These are phyloP conservation scores for Yarrowia keelungensis DNA, from an alignment of 805 yeast genomes.

Conservation along the genomic window DNA sequence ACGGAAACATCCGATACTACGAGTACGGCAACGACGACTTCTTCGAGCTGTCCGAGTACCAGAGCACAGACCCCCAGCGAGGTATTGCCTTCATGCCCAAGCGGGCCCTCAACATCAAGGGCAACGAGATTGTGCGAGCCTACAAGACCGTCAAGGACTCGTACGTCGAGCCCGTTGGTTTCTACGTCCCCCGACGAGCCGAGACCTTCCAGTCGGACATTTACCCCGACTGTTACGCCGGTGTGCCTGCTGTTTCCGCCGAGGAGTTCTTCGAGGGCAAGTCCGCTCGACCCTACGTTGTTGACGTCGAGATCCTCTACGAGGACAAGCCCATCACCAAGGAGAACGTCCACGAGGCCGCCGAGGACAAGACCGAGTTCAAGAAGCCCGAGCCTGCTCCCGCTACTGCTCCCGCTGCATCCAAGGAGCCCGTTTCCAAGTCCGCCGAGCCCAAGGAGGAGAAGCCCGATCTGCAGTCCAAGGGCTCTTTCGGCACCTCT, in stretches of 20 bases:
- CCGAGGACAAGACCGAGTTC: conserved; percentile 40
- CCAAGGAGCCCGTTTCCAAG: conserved; percentile 46
- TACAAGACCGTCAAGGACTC: conserved; percentile 89
- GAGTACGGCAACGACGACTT: conserved; percentile 88
- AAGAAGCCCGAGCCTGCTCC: conserved; percentile 45
- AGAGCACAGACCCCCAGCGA: conserved; percentile 91
- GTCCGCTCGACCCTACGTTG: conserved; percentile 75
- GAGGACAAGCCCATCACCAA: conserved; percentile 69
- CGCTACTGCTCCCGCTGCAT: conserved; percentile 45
- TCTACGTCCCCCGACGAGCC: conserved; percentile 91
- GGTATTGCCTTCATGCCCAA: conserved; percentile 94
- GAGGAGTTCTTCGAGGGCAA: conserved; percentile 83
- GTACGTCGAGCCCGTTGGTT: conserved; percentile 87
- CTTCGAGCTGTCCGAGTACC: conserved; percentile 84
- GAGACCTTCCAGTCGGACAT: conserved; percentile 93
- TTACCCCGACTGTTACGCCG: conserved; percentile 88
- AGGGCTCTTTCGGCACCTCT: conserved; percentile 40
- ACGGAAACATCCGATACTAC: conserved; percentile 93
- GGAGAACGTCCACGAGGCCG: conserved; percentile 47
- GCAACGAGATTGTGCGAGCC: conserved; percentile 81
- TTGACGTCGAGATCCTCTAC: conserved; percentile 76
- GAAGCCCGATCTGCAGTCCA: conserved; percentile 41
- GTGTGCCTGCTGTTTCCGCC: conserved; percentile 76
- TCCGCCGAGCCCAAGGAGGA: conserved; percentile 46
- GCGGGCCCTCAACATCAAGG: conserved; percentile 74